Evolutionary conservation across 768 basidiomycete species (phyloP).

Genomic region (Coprinopsis cinerea): DNA sequence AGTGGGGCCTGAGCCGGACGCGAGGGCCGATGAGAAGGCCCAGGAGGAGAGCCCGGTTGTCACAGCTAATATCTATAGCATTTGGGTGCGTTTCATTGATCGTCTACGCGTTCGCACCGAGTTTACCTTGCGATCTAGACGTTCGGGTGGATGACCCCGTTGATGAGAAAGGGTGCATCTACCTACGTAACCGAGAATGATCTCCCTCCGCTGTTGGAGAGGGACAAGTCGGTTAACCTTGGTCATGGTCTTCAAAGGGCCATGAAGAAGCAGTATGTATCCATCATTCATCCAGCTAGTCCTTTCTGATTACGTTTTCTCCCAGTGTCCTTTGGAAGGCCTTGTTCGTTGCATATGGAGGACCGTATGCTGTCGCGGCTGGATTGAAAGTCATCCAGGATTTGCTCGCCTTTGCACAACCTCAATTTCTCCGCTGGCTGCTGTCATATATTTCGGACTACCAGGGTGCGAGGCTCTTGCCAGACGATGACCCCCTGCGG

Average conservation of each 20-base stretch:
- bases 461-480: conserved; percentile 42
- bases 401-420: conserved; percentile 75
- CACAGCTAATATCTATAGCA: conserved; percentile 76
- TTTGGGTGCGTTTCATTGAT: conserved; percentile 40
- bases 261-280: conserved; percentile 57
- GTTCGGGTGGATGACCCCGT: conserved; percentile 82
- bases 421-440: conserved; percentile 75
- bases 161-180: conserved; percentile 63
- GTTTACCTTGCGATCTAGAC: conserved; percentile 30
- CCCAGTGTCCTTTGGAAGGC: conserved; percentile 68
- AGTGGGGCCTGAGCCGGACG: conserved; percentile 55
- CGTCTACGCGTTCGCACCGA: not conserved
- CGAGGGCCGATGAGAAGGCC: conserved; percentile 24
- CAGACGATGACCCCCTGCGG: conserved; percentile 16
- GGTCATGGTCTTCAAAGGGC: conserved; percentile 54
- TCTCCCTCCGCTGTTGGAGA: conserved; percentile 63
- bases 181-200: conserved; percentile 80
- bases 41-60: conserved; percentile 61
- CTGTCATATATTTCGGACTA: conserved; percentile 80
- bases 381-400: conserved; percentile 77
- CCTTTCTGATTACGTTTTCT: not conserved
- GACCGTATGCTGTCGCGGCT: conserved; percentile 60
- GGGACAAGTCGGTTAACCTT: conserved; percentile 67
- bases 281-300: not conserved
- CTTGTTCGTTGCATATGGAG: conserved; percentile 72